Evolutionary conservation across 768 basidiomycete genomes (phyloP), one percentile per base, ranked within the genome.

Genomic region (Cystofilobasidium ferigula): DNA sequence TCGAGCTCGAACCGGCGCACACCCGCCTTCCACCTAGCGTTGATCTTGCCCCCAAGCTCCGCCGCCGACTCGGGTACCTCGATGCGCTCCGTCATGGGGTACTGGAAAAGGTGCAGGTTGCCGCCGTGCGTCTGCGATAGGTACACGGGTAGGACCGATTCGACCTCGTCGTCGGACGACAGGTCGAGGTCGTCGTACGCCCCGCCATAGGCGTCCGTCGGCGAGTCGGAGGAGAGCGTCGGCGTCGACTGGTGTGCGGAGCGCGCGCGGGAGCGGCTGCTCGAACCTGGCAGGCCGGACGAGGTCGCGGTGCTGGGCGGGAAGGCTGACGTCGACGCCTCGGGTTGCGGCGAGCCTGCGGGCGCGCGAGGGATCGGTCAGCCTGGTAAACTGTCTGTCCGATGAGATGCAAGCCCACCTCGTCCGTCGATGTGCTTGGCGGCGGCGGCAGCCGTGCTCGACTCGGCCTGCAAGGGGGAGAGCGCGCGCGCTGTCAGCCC

Each of bases 21-120:
- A 2, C 64, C 54, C 51, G 75, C 73, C 63, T 77, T 77, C 61
- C 75, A 71, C 54, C 75, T 63, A 0, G 74, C 68, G 2, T 72
- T 70, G 40, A 77, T 73, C 18, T 60, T 48, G 42, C 73, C 71
- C 0, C 74, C 74, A 14, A 71, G 64, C 53, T 71, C 70, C 13
- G 36, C 30, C 0, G 74, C 75, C 62, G 70, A 73, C 22, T 63
- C 63, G 4, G 76, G 73, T 1, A 72, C 71, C 63, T 51, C 42
- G 70, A 72, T 30, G 70, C 71, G n/a, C 73, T 68, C 65, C 26
- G 65, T 67, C 24, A 67, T 60, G 0, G 76, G 76, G 64, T 73
- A 77, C 68, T 77, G 75, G 64, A 74, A 75, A 7, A 77, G 69
- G 61, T 75, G 71, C 10, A 77, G 57, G 45, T 73, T 56, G 2